Evolutionary conservation across 2,329 filamentous ascomycete species (phyloP), one percentile per base, ranked within the genome.

Genomic region (Setomelanomma holmii): DNA sequence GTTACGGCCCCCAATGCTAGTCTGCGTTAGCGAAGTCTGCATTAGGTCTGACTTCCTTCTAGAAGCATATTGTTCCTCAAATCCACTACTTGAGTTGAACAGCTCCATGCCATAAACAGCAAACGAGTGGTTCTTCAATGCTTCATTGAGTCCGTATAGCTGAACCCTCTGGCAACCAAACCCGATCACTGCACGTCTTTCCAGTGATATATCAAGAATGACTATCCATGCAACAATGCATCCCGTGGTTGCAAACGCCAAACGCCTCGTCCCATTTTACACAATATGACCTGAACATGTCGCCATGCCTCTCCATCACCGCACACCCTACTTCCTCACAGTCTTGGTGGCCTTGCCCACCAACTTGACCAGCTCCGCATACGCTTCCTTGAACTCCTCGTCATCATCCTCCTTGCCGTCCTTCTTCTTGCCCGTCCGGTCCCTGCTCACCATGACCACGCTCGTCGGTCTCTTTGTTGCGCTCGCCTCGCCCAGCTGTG

Each of bases 391-490:
- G 66, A 82, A 85, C 48, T 78, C 76, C 49, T 66, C 69, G 16
- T 70, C 73, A 51, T 79, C 80, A 59, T 80, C 78, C 34, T 76
- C 78, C 17, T 74, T 79, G 40, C 75, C 76, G n/a, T 76, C 76
- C 58, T 76, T 75, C 36, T 71, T 81, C 76, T 79, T 80, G 69
- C 79, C 80, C 55, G 75, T 75, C 34, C 76, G 75, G 22, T 79
- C 77, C 65, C 82, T 82, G 45, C 76, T 78, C 43, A 88, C 86
- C 92, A 99, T 96, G 67, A 97, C 91, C 49, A 99, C 95, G 75
- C 90, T 96, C 30, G 95, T 99, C 44, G 95, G 95, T 60, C 95
- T 84, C 87, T 98, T 99, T 43, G 95, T 99, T 76, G 89, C 90
- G 55, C 93, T 93, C 3, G 95, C 93, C 64, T 91, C 90, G 71